Evolutionary conservation across 331 rosid genomes (phyloP).

Genomic region (Pyracantha coccinea): DNA sequence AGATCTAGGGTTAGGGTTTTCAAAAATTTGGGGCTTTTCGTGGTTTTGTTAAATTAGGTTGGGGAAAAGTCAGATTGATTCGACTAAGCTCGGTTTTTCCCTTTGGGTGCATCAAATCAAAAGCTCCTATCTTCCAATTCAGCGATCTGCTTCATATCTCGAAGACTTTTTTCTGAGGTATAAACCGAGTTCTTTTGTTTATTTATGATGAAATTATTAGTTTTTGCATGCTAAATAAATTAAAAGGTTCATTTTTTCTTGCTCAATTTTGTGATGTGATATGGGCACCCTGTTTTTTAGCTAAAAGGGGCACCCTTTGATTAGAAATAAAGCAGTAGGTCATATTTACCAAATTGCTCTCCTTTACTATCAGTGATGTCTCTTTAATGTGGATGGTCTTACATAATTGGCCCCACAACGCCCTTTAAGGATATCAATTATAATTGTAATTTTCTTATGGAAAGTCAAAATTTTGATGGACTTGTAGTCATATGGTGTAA

Average conservation of each 20-base stretch:
- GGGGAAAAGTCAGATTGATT: conserved; percentile 22
- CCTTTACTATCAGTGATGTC: neutral
- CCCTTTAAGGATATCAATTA: neutral
- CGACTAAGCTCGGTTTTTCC: neutral
- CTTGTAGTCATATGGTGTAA: neutral
- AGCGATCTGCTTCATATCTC: conserved; percentile 17
- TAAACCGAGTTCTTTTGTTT: neutral
- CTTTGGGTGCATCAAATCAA: conserved; percentile 1
- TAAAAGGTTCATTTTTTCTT: neutral
- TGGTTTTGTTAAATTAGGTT: conserved; percentile 19
- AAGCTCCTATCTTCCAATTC: conserved; percentile 15
- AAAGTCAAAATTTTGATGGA: too few relatives aligned
- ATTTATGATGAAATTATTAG: neutral
- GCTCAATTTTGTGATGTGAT: neutral
- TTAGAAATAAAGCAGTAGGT: neutral
- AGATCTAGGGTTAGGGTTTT: conserved; percentile 66
- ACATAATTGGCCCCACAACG: neutral
- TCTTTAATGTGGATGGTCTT: neutral
- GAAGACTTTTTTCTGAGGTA: conserved; percentile 29
- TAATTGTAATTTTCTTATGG: neutral
- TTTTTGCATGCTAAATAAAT: neutral
- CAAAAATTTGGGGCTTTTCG: conserved; percentile 36
- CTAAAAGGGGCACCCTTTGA: neutral
- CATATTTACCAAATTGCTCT: conserved; percentile 29
- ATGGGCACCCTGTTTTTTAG: neutral